Evolutionary conservation across 768 basidiomycete genomes (phyloP).

Genomic region (Trametes sanguinea): DNA sequence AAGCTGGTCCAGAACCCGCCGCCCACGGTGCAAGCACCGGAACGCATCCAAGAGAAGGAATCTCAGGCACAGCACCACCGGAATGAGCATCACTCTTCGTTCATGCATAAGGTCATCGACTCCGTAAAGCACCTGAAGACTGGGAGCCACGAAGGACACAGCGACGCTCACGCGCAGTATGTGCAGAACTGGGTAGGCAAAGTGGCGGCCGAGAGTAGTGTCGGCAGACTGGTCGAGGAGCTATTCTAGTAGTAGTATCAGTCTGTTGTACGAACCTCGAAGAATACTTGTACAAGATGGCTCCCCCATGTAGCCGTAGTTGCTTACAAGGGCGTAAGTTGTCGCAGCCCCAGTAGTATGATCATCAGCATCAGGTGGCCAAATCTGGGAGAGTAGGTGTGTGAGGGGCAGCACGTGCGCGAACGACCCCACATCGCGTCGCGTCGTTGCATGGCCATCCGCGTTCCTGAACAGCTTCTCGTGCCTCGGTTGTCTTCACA

Average conservation of each 20-base stretch:
- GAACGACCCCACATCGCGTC: neutral
- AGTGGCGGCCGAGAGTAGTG: conserved; percentile 19
- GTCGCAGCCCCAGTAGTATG: too few relatives aligned
- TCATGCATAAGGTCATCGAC: conserved; percentile 5
- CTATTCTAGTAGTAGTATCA: conserved; percentile 2
- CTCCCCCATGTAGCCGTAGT: too few relatives aligned
- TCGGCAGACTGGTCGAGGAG: conserved; percentile 23
- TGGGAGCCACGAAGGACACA: neutral
- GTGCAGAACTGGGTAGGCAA: conserved; percentile 8
- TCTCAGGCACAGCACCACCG: conserved; percentile 30
- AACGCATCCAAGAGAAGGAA: conserved; percentile 17
- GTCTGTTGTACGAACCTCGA: too few relatives aligned
- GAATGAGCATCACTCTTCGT: conserved; percentile 5
- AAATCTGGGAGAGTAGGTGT: conserved; percentile 1
- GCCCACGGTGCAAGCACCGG: conserved; percentile 13
- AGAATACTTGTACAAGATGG: too few relatives aligned
- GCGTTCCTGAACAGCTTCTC: neutral
- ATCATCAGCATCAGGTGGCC: neutral
- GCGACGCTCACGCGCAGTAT: neutral
- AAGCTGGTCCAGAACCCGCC: conserved; percentile 25
- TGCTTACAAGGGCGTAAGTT: too few relatives aligned
- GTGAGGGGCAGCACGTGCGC: conserved; percentile 14
- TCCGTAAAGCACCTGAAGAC: conserved; percentile 14
- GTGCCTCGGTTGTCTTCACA: neutral
- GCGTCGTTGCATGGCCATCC: conserved; percentile 3